These are phyloP conservation scores for Fusarium poae DNA, from an alignment of 2,329 filamentous ascomycete genomes.

Conservation along the genomic window DNA sequence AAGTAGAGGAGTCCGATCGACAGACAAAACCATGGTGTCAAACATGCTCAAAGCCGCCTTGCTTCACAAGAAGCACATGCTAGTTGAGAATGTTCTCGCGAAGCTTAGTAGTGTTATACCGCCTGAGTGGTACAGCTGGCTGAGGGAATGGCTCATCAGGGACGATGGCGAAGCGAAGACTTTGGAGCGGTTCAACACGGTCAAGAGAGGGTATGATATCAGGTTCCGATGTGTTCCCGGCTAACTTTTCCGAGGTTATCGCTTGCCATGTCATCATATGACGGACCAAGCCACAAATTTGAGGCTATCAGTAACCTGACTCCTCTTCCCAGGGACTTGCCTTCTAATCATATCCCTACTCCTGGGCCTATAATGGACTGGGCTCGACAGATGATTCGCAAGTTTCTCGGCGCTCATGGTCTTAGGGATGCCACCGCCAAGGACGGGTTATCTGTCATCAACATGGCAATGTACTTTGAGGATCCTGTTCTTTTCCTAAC, in stretches of 20 bases:
- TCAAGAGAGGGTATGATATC: conserved; percentile 12
- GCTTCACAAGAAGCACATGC: background rate
- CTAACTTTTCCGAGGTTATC: conserved; percentile 12
- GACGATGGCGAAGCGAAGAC: background rate
- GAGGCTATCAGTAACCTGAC: conserved; percentile 10
- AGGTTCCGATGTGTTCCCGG: background rate
- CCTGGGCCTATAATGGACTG: conserved; percentile 19
- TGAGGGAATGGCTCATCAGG: conserved; percentile 17
- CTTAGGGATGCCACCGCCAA: background rate
- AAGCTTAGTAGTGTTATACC: conserved; percentile 12
- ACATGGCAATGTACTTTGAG: conserved; percentile 32
- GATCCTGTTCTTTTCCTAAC: conserved; percentile 19
- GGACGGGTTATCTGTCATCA: conserved; percentile 33
- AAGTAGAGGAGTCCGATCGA: background rate
- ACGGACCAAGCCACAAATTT: conserved; percentile 7
- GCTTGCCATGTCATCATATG: background rate
- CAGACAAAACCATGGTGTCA: background rate
- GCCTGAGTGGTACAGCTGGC: conserved; percentile 25
- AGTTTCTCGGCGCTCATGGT: background rate
- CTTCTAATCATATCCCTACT: background rate
- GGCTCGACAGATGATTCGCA: conserved; percentile 17
- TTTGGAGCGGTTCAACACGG: conserved; percentile 8
- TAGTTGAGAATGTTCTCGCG: conserved; percentile 11
- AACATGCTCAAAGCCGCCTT: conserved; percentile 30
- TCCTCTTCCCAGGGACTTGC: conserved; percentile 4